Conservation (phyloP, 345 rosid species). For the Tarenaya hassleriana region DNA sequence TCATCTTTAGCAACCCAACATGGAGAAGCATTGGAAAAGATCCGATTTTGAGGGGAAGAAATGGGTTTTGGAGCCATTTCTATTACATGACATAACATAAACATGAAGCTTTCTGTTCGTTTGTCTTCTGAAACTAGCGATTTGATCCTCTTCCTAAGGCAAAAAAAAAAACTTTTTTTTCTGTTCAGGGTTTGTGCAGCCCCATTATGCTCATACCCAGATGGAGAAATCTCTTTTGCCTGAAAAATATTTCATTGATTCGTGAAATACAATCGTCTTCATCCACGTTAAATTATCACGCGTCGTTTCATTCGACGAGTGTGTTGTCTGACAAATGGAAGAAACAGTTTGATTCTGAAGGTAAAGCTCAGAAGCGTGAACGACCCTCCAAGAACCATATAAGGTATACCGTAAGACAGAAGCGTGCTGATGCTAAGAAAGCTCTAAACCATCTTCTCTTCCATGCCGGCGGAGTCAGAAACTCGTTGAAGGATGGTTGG, state of each 20-base stretch:
- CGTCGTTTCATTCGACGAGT: conserved; percentile 27
- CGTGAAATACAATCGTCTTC: neutral
- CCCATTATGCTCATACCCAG: conserved; percentile 14
- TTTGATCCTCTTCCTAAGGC: neutral
- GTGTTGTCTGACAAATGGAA: conserved; percentile 27
- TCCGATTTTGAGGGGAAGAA: too few species aligned
- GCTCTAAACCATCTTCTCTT: conserved; percentile 25
- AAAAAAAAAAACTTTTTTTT: neutral
- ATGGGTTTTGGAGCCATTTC: too few species aligned
- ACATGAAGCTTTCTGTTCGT: too few species aligned
- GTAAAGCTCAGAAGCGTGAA: conserved; percentile 8
- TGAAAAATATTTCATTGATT: conserved; percentile 15
- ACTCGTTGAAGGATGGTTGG: conserved; percentile 28
- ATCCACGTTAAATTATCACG: neutral
- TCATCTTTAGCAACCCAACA: too few species aligned
- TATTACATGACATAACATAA: too few species aligned
- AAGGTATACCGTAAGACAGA: conserved; percentile 27
- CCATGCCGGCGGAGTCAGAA: conserved; percentile 19
- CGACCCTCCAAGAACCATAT: conserved; percentile 28
- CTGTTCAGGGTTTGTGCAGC: neutral
- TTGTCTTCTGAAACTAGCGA: neutral
- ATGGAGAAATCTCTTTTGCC: conserved; percentile 18
- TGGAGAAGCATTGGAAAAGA: too few species aligned
- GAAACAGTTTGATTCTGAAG: conserved; percentile 19
- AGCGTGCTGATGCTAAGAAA: conserved; percentile 25